A percentile compares a stretch with the other conserved stretches of the same genome.
phyloP scores from a whole-genome alignment of 441 rosid species.

The Isatis lusitanica region DNA sequence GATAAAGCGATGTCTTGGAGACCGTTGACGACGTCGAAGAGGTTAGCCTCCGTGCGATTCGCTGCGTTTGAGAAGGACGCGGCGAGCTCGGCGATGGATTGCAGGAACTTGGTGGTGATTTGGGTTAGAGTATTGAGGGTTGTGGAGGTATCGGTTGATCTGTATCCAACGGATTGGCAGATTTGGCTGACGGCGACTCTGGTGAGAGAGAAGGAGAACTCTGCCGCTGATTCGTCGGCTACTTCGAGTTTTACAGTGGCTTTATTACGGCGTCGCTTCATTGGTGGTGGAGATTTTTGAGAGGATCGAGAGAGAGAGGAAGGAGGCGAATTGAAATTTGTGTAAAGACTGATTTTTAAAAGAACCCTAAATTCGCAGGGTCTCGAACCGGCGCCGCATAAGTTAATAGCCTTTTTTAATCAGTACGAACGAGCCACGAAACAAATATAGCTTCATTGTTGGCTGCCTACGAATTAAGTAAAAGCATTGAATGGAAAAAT shows the following conservation, averaged over 20 bases:
- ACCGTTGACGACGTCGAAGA: constrained; percentile 51
- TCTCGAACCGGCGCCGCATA: constrained; percentile 8
- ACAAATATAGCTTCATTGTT: not conserved
- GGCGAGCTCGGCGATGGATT: constrained; percentile 45
- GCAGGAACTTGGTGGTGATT: constrained; percentile 44
- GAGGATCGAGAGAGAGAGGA: constrained; percentile 2
- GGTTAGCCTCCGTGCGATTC: constrained; percentile 53
- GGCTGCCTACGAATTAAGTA: too few species aligned
- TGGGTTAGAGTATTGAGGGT: constrained; percentile 51
- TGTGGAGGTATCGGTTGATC: constrained; percentile 41
- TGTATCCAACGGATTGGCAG: constrained; percentile 57
- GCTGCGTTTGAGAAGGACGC: constrained; percentile 42
- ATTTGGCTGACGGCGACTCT: constrained; percentile 59
- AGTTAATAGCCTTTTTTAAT: not conserved
- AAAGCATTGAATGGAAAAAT: too few species aligned
- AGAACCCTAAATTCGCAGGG: constrained; percentile 11
- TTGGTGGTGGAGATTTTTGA: constrained; percentile 20
- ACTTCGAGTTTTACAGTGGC: not conserved
- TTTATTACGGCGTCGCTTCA: constrained; percentile 28
- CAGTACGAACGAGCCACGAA: constrained; percentile 29
- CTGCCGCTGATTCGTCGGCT: constrained; percentile 27
- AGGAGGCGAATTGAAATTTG: constrained; percentile 23
- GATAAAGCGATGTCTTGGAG: constrained; percentile 42
- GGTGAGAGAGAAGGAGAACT: constrained; percentile 42
- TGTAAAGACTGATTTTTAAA: not conserved